A percentile compares a stretch with the other conserved stretches of the same genome.
These are phyloP conservation scores for Pseudomassariella vexata DNA, from an alignment of 2,329 filamentous ascomycete genomes.

Conservation along the genomic window DNA sequence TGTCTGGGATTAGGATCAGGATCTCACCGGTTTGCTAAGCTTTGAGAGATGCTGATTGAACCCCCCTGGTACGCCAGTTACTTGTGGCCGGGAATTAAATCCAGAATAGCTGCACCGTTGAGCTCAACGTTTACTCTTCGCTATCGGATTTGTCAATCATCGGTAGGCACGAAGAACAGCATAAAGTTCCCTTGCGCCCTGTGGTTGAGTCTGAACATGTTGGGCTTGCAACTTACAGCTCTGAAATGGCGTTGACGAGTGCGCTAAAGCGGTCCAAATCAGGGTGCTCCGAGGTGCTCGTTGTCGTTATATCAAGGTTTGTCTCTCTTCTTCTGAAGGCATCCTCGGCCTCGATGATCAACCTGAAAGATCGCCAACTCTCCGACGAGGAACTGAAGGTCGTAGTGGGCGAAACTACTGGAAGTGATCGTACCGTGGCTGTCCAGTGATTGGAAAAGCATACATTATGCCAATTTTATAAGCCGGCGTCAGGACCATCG, in stretches of 20 bases:
- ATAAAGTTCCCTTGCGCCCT: constrained; percentile 27
- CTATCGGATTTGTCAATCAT: constrained; percentile 38
- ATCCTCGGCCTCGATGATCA: constrained; percentile 36
- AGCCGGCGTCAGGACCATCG: constrained; percentile 39
- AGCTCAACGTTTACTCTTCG: constrained; percentile 43
- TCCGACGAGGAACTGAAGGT: constrained; percentile 34
- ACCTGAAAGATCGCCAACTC: constrained; percentile 35
- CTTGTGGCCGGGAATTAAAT: constrained; percentile 34
- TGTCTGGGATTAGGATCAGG: constrained; percentile 34
- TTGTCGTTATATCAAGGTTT: constrained; percentile 41
- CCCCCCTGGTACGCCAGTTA: constrained; percentile 38
- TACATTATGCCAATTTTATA: constrained; percentile 39
- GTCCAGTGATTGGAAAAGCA: constrained; percentile 39
- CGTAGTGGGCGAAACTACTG: constrained; percentile 37
- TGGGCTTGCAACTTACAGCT: constrained; percentile 27
- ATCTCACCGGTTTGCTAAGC: too few relatives aligned
- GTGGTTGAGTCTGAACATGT: constrained; percentile 25
- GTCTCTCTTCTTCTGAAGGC: constrained; percentile 36
- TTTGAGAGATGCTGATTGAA: too few relatives aligned
- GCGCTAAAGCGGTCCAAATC: constrained; percentile 33
- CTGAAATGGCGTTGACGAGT: constrained; percentile 41
- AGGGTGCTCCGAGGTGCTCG: constrained; percentile 39
- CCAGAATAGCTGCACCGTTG: constrained; percentile 35
- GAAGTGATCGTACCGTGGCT: constrained; percentile 32
- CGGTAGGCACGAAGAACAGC: constrained; percentile 42